Conservation (phyloP, 352 stramenopile species). For the Globisporangium viniferum region DNA sequence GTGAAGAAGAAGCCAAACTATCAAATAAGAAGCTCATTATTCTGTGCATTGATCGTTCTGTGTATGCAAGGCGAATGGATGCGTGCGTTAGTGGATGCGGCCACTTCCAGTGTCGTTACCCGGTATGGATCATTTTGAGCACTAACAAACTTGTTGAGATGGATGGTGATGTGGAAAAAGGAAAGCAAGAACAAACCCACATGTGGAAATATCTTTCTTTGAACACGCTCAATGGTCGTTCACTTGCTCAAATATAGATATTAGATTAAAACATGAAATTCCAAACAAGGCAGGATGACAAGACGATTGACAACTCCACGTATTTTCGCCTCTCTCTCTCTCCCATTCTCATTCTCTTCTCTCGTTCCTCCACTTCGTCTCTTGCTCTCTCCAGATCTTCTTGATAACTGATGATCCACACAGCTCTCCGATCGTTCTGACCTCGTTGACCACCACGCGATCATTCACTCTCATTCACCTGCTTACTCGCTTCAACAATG, state of each 20-base stretch:
- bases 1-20: slow-evolving; percentile 1
- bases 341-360: slow-evolving; percentile 12
- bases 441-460: not conserved
- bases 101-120: not conserved
- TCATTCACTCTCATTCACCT: not conserved
- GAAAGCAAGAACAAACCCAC: not conserved
- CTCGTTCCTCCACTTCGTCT: slow-evolving; percentile 16
- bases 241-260: slow-evolving; percentile 42
- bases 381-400: slow-evolving; percentile 13
- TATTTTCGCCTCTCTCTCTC: slow-evolving; percentile 25
- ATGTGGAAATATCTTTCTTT: slow-evolving; percentile 1
- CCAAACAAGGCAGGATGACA: slow-evolving; percentile 8
- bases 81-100: not conserved
- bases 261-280: slow-evolving; percentile 46
- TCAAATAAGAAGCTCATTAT: slow-evolving; percentile 8
- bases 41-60: not conserved
- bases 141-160: not conserved
- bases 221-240: slow-evolving; percentile 5
- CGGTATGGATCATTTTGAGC: not conserved
- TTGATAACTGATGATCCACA: not conserved
- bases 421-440: not conserved
- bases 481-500: not conserved
- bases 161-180: not conserved
- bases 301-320: not conserved
- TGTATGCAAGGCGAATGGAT: not conserved